A percentile compares a stretch with the other conserved stretches of the same genome.
These are phyloP conservation scores for Paraconiothyrium sp. DNA, from an alignment of 2,329 filamentous ascomycete genomes.

Conservation along the genomic window DNA sequence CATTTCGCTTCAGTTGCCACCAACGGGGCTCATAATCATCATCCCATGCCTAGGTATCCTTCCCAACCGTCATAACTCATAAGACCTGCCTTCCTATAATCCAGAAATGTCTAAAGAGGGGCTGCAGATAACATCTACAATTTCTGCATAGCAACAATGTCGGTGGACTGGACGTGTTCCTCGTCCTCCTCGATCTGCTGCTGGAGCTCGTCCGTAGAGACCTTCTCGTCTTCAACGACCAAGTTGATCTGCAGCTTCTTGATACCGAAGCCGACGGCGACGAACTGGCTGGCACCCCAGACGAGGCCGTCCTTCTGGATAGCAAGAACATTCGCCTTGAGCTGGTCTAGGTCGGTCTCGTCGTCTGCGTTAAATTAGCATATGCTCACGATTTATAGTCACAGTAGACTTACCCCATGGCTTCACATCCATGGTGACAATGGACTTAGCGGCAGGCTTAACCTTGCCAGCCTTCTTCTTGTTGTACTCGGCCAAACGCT, in stretches of 20 bases:
- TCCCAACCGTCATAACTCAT: slow-evolving; percentile 29
- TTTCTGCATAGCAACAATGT: slow-evolving; percentile 72
- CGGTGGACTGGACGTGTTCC: slow-evolving; percentile 95
- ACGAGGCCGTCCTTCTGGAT: slow-evolving; percentile 94
- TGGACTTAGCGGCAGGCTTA: slow-evolving; percentile 93
- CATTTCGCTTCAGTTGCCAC: slow-evolving; percentile 13
- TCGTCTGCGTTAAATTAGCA: slow-evolving; percentile 68
- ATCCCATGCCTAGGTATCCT: slow-evolving; percentile 15
- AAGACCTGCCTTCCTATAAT: slow-evolving; percentile 24
- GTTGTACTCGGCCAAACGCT: slow-evolving; percentile 90
- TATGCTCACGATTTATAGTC: slow-evolving; percentile 2
- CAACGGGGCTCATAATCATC: slow-evolving; percentile 11
- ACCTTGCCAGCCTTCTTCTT: slow-evolving; percentile 96
- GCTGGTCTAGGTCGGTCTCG: slow-evolving; percentile 87
- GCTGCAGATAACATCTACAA: slow-evolving; percentile 38
- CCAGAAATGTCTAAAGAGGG: slow-evolving; percentile 13
- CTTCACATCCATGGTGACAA: slow-evolving; percentile 96
- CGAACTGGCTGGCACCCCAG: slow-evolving; percentile 92
- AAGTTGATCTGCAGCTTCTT: slow-evolving; percentile 99
- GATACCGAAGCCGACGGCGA: slow-evolving; percentile 95
- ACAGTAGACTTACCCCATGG: slow-evolving; percentile 83
- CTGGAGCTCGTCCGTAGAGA: slow-evolving; percentile 87
- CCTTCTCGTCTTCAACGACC: slow-evolving; percentile 96
- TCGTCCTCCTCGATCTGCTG: slow-evolving; percentile 86
- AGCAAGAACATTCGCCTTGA: slow-evolving; percentile 81